These are phyloP conservation scores for Caulochytrium protostelioides DNA, from an alignment of 371 early-diverging fungal species.

Conservation along the genomic window DNA sequence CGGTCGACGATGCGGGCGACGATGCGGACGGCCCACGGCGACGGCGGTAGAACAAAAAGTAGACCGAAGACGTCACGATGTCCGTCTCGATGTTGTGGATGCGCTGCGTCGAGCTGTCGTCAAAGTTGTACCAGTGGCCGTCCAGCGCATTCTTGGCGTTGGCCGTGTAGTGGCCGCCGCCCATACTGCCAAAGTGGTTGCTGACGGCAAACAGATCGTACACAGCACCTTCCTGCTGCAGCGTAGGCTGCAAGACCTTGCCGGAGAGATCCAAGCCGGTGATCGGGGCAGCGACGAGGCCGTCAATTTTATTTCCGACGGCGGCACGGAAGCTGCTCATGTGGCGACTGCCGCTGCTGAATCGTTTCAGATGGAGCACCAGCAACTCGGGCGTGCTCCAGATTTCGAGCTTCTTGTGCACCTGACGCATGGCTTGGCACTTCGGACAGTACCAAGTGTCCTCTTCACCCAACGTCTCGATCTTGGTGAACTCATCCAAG, in stretches of 20 bases:
- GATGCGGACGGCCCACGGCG: too few species aligned
- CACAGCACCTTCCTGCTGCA: constrained; percentile 20
- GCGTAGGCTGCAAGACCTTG: too few species aligned
- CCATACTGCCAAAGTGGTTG: constrained; percentile 77
- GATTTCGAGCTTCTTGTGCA: constrained; percentile 63
- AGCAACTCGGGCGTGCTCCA: constrained; percentile 65
- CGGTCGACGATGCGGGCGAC: too few species aligned
- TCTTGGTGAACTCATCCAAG: constrained; percentile 49
- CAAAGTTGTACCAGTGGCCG: constrained; percentile 63
- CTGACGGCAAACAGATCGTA: constrained; percentile 76
- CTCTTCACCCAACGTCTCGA: constrained; percentile 57
- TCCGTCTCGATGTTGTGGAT: too few species aligned
- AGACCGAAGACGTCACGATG: too few species aligned
- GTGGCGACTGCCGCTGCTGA: constrained; percentile 46
- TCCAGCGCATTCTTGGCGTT: constrained; percentile 56
- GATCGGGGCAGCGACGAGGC: constrained; percentile 55
- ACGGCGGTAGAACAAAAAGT: too few species aligned
- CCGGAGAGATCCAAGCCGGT: constrained; percentile 41
- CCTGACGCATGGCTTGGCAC: constrained; percentile 57
- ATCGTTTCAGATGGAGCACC: constrained; percentile 79
- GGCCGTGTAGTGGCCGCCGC: constrained; percentile 87
- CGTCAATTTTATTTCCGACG: constrained; percentile 55
- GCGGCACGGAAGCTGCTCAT: constrained; percentile 10
- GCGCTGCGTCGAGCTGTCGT: too few species aligned
- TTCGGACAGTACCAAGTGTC: constrained; percentile 66